Evolutionary conservation across 805 yeast genomes (phyloP).

Genomic region (Cyberlindnera xishuangbannaensis): DNA sequence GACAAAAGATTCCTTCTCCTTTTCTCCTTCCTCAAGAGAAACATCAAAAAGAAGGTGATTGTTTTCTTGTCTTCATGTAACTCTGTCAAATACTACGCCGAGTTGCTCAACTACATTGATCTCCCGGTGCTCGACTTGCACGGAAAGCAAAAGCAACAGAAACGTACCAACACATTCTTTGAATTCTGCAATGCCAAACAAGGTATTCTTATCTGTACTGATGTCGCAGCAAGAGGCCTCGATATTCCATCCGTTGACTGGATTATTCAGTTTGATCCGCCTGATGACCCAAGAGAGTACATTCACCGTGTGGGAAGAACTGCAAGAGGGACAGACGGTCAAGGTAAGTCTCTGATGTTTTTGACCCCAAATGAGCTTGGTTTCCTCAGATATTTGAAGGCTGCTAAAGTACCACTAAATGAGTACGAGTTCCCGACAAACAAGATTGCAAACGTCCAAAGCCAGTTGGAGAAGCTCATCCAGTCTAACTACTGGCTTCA

Average conservation of each 20-base stretch:
- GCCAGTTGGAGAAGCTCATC: constrained; percentile 85
- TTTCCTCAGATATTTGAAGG: constrained; percentile 87
- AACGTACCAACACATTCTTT: constrained; percentile 95
- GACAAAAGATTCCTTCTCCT: constrained; percentile 87
- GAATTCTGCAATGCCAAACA: constrained; percentile 96
- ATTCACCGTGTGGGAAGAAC: constrained; percentile 99
- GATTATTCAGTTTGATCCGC: constrained; percentile 99
- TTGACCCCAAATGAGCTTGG: constrained; percentile 92
- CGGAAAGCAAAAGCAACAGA: constrained; percentile 98
- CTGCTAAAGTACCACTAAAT: constrained; percentile 95
- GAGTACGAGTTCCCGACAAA: constrained; percentile 94
- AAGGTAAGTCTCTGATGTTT: constrained; percentile 93
- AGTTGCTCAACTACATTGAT: constrained; percentile 90
- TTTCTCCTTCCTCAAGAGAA: constrained; percentile 90
- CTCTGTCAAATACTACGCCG: constrained; percentile 94
- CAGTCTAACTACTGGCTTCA: constrained; percentile 91
- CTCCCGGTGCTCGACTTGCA: constrained; percentile 94
- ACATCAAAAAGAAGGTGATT: constrained; percentile 85
- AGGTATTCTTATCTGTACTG: constrained; percentile 92
- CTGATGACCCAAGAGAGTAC: constrained; percentile 99
- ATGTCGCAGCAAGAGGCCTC: constrained; percentile 98
- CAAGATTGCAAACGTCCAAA: constrained; percentile 94
- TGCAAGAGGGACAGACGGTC: constrained; percentile 87
- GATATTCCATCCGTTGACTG: constrained; percentile 99
- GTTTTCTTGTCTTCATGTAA: constrained; percentile 96